Conservation (phyloP, 75 land plant genomes). For the Adiantum capillusveneris region DNA sequence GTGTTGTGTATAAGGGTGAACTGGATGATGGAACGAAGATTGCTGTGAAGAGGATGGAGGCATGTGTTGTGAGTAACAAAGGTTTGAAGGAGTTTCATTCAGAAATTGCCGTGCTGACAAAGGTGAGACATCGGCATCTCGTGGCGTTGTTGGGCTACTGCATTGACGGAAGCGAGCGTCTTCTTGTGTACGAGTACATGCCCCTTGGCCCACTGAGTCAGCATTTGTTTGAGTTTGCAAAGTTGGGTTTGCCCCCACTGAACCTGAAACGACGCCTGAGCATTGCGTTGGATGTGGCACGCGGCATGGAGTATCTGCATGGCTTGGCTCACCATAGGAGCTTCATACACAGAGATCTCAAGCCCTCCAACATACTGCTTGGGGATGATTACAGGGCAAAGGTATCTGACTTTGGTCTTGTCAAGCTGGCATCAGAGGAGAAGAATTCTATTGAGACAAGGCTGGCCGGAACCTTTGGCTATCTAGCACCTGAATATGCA, state of each 20-base stretch:
- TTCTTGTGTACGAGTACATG: conserved; percentile 75
- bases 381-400: conserved; percentile 78
- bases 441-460: conserved; percentile 59
- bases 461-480: conserved; percentile 83
- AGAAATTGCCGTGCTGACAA: conserved; percentile 65
- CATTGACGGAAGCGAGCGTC: conserved; percentile 64
- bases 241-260: conserved; percentile 37
- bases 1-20: conserved; percentile 67
- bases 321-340: conserved; percentile 59
- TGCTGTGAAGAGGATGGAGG: conserved; percentile 77
- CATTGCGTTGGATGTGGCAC: conserved; percentile 68
- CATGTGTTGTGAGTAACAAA: conserved; percentile 37
- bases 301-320: conserved; percentile 72
- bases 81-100: conserved; percentile 55
- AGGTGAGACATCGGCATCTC: conserved; percentile 61
- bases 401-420: conserved; percentile 77
- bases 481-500: conserved; percentile 78
- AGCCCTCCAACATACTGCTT: conserved; percentile 71
- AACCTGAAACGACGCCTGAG: conserved; percentile 52
- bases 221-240: conserved; percentile 49
- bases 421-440: conserved; percentile 69
- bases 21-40: conserved; percentile 67
- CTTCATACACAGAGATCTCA: conserved; percentile 77
- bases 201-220: conserved; percentile 61
- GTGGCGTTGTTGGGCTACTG: conserved; percentile 68